Conservation (phyloP, 371 early-diverging fungal species). For the Rhizopus sp. region DNA sequence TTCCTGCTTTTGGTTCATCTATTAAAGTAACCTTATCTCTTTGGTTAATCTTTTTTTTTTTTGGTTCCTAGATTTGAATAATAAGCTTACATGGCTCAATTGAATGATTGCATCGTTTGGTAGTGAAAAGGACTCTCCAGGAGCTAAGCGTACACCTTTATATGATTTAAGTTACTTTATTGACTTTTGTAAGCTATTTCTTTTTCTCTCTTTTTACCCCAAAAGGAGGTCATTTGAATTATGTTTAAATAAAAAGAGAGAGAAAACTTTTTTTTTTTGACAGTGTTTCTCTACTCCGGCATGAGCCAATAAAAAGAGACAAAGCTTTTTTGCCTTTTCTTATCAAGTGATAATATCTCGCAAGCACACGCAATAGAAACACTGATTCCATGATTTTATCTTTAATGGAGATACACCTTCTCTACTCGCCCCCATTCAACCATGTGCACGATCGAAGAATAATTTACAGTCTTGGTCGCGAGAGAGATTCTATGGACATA, state of each 20-base stretch:
- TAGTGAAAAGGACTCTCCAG: constrained; percentile 11
- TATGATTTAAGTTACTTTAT: neutral
- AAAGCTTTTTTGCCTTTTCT: no score
- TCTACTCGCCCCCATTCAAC: no score
- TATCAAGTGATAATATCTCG: no score
- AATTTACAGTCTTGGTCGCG: no score
- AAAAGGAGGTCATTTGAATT: neutral
- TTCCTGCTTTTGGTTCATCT: constrained; percentile 11
- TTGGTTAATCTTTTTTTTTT: neutral
- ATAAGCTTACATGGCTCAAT: constrained; percentile 11
- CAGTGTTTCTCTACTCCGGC: no score
- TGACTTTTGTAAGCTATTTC: neutral
- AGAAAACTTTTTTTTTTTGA: no score
- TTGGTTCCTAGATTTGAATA: constrained; percentile 2
- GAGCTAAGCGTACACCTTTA: constrained; percentile 7
- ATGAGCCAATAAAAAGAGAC: no score
- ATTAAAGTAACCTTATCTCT: constrained; percentile 9
- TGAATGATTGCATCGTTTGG: constrained; percentile 2
- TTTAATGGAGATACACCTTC: no score
- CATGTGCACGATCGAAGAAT: no score
- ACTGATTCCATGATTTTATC: no score
- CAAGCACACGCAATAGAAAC: no score
- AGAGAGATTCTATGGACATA: no score
- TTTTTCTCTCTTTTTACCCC: neutral
- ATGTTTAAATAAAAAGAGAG: neutral